A percentile compares a stretch with the other conserved stretches of the same genome.
Evolutionary conservation across 768 basidiomycete genomes (phyloP).

Genomic region (Lactarius trivialis): DNA sequence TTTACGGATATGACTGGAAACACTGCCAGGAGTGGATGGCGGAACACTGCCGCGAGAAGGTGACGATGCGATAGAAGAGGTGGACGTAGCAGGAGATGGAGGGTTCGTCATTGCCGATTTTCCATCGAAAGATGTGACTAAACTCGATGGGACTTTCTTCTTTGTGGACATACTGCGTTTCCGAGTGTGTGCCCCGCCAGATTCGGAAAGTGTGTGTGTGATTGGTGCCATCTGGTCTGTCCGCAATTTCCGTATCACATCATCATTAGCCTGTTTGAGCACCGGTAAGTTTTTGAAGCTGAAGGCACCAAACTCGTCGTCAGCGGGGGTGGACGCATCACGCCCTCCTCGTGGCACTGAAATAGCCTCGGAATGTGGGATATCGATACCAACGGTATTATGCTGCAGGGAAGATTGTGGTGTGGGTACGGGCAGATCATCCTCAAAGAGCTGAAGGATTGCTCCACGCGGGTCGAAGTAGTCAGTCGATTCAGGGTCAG

Average conservation of each 20-base stretch:
- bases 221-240: conserved; percentile 83
- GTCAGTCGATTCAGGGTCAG: conserved; percentile 98
- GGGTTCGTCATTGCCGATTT: conserved; percentile 65
- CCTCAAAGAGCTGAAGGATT: conserved; percentile 83
- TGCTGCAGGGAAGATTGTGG: conserved; percentile 43
- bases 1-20: conserved; percentile 63
- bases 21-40: conserved; percentile 65
- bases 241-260: conserved; percentile 92
- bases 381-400: conserved; percentile 30
- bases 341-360: conserved; percentile 25
- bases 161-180: conserved; percentile 73
- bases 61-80: conserved; percentile 85
- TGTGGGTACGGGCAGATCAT: conserved; percentile 66
- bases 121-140: conserved; percentile 60
- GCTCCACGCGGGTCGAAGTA: conserved; percentile 98
- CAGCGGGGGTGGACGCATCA: conserved; percentile 45
- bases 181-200: conserved; percentile 49
- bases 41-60: conserved; percentile 70
- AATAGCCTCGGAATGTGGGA: conserved; percentile 24
- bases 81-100: conserved; percentile 88
- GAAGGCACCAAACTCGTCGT: conserved; percentile 95
- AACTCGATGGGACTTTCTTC: conserved; percentile 74
- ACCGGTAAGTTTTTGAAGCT: conserved; percentile 96
- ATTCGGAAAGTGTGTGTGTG: conserved; percentile 64
- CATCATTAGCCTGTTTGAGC: conserved; percentile 97